Conservation (phyloP, 1,139 yeast genomes). For the Blastobotrys elegans region DNA sequence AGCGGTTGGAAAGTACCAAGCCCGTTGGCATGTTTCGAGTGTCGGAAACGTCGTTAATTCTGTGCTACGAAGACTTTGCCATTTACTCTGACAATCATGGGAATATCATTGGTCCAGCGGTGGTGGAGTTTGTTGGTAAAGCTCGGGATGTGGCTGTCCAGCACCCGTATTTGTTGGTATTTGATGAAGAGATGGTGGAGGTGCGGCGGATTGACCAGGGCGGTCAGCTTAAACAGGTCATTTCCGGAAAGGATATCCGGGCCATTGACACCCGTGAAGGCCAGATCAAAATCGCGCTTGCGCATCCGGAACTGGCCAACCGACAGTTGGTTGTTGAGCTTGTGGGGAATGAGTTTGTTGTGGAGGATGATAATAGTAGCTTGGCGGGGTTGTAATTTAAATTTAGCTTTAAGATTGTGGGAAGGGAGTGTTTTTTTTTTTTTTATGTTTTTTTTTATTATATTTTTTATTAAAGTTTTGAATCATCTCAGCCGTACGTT, state of each 20-base stretch:
- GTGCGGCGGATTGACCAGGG: conserved; percentile 46
- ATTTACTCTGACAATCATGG: conserved; percentile 67
- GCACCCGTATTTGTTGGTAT: conserved; percentile 56
- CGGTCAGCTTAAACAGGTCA: conserved; percentile 61
- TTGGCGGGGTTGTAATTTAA: conserved; percentile 24
- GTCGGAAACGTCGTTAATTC: conserved; percentile 49
- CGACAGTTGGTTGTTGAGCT: conserved; percentile 50
- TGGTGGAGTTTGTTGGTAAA: conserved; percentile 58
- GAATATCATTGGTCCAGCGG: conserved; percentile 50
- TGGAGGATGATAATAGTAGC: conserved; percentile 30
- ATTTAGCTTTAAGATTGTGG: neutral
- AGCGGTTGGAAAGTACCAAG: conserved; percentile 30
- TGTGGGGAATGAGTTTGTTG: conserved; percentile 32
- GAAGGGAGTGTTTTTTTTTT: neutral
- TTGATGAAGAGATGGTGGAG: conserved; percentile 68
- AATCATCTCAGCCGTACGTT: neutral
- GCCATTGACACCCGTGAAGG: conserved; percentile 44
- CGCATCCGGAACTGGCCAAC: conserved; percentile 65
- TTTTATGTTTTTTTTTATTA: neutral
- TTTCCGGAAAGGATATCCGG: conserved; percentile 60
- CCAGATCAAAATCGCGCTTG: conserved; percentile 50
- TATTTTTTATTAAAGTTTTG: too few species aligned
- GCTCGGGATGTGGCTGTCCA: conserved; percentile 53
- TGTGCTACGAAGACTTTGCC: conserved; percentile 72
- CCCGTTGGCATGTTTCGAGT: conserved; percentile 65